Evolutionary conservation across 2,329 filamentous ascomycete species (phyloP).

Genomic region (Sphaerostilbella broomeana): DNA sequence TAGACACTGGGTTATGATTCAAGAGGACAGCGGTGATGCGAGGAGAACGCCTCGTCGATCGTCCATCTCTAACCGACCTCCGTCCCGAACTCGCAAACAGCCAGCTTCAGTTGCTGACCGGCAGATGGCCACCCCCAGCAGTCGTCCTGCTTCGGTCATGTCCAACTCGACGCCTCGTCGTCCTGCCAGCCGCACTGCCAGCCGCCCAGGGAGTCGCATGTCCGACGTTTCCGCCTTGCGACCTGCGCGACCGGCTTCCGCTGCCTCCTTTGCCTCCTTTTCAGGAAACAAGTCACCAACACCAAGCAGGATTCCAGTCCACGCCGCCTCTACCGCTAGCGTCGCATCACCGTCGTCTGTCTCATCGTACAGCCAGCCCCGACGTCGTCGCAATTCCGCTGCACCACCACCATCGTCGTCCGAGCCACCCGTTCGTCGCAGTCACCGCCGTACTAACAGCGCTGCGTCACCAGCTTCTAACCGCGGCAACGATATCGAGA

Average conservation of each 20-base stretch:
- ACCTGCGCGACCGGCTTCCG: constrained; percentile 22
- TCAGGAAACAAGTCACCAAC: constrained; percentile 24
- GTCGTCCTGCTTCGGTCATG: neutral
- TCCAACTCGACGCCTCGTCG: constrained; percentile 9
- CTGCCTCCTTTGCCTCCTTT: constrained; percentile 26
- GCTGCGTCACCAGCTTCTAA: constrained; percentile 34
- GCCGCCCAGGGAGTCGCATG: constrained; percentile 35
- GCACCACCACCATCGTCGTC: constrained; percentile 8
- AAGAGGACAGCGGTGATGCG: constrained; percentile 27
- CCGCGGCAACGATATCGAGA: constrained; percentile 18
- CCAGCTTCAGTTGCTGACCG: constrained; percentile 27
- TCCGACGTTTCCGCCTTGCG: constrained; percentile 29
- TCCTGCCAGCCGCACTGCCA: constrained; percentile 17
- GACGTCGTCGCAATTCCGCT: constrained; percentile 13
- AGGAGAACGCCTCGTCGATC: constrained; percentile 22
- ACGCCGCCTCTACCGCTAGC: constrained; percentile 4
- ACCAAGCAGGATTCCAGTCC: constrained; percentile 40
- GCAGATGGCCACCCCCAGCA: constrained; percentile 36
- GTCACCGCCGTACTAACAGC: constrained; percentile 41
- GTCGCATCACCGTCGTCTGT: constrained; percentile 19
- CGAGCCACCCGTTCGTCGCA: constrained; percentile 1
- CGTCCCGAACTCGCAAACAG: constrained; percentile 28
- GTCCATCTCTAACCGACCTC: constrained; percentile 17
- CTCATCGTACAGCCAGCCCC: constrained; percentile 15
- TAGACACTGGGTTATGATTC: constrained; percentile 67